Conservation (phyloP, 2,329 filamentous ascomycete genomes). For the Chaetothyriales sp. region DNA sequence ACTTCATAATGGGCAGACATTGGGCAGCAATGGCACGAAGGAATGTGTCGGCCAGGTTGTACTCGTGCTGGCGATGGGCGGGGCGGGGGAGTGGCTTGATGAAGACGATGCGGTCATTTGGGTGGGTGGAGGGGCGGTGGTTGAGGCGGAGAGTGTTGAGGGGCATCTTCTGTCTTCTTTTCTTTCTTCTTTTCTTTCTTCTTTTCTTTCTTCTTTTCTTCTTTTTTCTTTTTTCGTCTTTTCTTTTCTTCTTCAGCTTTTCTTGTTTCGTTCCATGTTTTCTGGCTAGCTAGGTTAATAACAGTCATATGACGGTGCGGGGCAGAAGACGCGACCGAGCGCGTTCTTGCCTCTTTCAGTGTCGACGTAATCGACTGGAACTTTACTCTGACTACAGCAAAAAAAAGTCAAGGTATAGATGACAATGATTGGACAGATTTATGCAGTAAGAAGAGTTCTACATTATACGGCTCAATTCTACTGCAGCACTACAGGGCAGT, state of each 20-base stretch:
- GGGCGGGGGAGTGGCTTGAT: slow-evolving; percentile 62
- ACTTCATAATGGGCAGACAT: slow-evolving; percentile 60
- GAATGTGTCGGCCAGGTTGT: slow-evolving; percentile 53
- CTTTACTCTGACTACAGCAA: not conserved
- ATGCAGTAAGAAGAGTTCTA: not conserved
- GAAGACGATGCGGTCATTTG: slow-evolving; percentile 52
- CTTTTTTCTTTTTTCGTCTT: too few relatives aligned
- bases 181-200: not conserved
- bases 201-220: too few relatives aligned
- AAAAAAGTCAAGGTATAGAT: not conserved
- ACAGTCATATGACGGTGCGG: too few relatives aligned
- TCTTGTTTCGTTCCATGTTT: not conserved
- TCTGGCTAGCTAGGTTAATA: not conserved
- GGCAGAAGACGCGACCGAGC: too few relatives aligned
- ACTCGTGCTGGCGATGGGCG: slow-evolving; percentile 30
- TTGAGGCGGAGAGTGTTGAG: slow-evolving; percentile 69
- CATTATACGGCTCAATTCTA: not conserved
- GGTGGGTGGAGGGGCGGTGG: slow-evolving; percentile 17
- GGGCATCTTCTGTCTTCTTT: slow-evolving; percentile 43
- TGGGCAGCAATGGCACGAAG: slow-evolving; percentile 67
- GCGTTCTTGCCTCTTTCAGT: too few relatives aligned
- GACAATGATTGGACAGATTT: not conserved
- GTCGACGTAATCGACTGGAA: not conserved
- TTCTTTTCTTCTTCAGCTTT: too few relatives aligned
- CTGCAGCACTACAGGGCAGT: slow-evolving; percentile 79